These are phyloP conservation scores for Kwoniella dejecticola DNA, from an alignment of 768 basidiomycete species.

Conservation along the genomic window DNA sequence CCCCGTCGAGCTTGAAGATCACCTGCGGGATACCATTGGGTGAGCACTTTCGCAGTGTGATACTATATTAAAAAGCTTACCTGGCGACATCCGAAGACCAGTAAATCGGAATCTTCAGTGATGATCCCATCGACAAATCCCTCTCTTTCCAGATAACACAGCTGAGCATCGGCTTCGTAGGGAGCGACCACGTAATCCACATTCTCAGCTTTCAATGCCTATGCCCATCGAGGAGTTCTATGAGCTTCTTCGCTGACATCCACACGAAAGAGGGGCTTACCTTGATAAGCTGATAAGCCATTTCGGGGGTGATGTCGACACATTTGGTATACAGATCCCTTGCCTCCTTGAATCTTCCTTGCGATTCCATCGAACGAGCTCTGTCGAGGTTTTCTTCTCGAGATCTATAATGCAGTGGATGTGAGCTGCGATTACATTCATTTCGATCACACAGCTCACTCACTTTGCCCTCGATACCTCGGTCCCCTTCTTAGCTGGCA, in stretches of 20 bases:
- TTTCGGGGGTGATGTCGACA: conserved; percentile 92
- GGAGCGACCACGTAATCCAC: conserved; percentile 90
- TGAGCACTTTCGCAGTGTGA: not conserved
- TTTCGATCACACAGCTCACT: conserved; percentile 14
- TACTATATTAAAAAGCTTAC: conserved; percentile 57
- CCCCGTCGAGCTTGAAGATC: conserved; percentile 84
- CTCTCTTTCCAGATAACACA: conserved; percentile 81
- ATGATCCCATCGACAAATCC: conserved; percentile 87
- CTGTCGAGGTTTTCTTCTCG: conserved; percentile 75
- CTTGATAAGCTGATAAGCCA: conserved; percentile 98
- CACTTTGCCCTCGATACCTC: conserved; percentile 72
- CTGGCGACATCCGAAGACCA: conserved; percentile 91
- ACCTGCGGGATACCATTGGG: too few relatives aligned
- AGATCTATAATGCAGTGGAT: conserved; percentile 17
- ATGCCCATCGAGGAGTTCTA: not conserved
- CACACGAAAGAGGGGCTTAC: conserved; percentile 56
- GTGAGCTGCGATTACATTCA: not conserved
- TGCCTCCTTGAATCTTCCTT: conserved; percentile 78
- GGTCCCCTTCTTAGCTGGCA: conserved; percentile 90
- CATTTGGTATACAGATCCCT: conserved; percentile 87
- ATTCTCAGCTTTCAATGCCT: conserved; percentile 82
- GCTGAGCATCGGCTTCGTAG: conserved; percentile 97
- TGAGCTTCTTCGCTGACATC: conserved; percentile 3
- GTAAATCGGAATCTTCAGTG: conserved; percentile 95
- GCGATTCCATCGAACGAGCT: conserved; percentile 71